Evolutionary conservation across 169 alveolate species (phyloP).

Genomic region (Babesia ovis): DNA sequence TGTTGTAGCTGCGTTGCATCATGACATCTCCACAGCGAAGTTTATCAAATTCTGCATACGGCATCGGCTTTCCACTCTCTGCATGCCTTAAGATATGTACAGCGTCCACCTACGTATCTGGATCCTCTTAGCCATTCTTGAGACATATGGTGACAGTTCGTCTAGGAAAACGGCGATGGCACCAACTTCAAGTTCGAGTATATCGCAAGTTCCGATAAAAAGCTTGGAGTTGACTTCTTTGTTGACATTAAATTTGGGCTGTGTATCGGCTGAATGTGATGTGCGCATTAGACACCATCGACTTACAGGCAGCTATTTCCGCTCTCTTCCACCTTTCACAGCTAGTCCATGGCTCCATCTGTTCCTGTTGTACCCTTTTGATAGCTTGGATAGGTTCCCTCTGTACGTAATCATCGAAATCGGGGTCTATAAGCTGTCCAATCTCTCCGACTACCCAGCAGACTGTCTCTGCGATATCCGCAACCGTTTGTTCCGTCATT

Average conservation of each 20-base stretch:
- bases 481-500: slow-evolving; percentile 29
- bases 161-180: slow-evolving; percentile 58
- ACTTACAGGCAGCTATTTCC: slow-evolving; percentile 25
- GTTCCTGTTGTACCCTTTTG: slow-evolving; percentile 10
- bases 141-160: slow-evolving; percentile 26
- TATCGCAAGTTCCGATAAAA: slow-evolving; percentile 48
- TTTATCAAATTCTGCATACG: slow-evolving; percentile 25
- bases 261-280: slow-evolving; percentile 20
- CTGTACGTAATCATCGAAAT: neutral
- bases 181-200: slow-evolving; percentile 53
- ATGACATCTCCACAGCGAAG: slow-evolving; percentile 50
- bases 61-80: slow-evolving; percentile 44
- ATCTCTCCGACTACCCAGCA: slow-evolving; percentile 31
- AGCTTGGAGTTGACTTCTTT: slow-evolving; percentile 38
- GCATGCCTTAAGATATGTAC: neutral
- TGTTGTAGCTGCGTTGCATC: slow-evolving; percentile 46
- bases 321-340: neutral
- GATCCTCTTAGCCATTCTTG: slow-evolving; percentile 28
- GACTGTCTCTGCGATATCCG: slow-evolving; percentile 32
- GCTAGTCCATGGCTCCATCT: slow-evolving; percentile 25
- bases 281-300: neutral
- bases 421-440: slow-evolving; percentile 13
- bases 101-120: slow-evolving; percentile 30
- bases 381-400: neutral
- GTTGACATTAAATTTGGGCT: slow-evolving; percentile 52